Conservation (phyloP, 1,284 basidiomycete species). For the Pseudozyma sp. region DNA sequence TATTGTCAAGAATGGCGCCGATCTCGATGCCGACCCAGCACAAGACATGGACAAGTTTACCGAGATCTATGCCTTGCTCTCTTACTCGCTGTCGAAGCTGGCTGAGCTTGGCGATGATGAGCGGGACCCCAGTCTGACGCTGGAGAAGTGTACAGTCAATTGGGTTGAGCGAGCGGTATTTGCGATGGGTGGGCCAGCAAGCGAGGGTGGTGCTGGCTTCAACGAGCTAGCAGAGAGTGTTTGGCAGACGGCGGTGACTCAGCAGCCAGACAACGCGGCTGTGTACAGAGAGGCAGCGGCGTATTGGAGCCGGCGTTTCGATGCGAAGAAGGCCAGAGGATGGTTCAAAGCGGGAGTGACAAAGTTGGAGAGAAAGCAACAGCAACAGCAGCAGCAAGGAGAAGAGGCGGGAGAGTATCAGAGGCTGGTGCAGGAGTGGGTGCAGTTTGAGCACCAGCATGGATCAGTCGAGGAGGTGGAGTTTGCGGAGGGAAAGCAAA, state of each 20-base stretch:
- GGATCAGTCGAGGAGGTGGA: slow-evolving; percentile 80
- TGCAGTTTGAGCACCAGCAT: slow-evolving; percentile 84
- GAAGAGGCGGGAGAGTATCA: slow-evolving; percentile 67
- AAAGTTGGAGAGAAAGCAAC: slow-evolving; percentile 27
- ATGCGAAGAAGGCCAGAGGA: slow-evolving; percentile 52
- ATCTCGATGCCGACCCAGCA: slow-evolving; percentile 39
- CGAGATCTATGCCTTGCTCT: slow-evolving; percentile 58
- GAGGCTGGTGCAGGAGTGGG: slow-evolving; percentile 87
- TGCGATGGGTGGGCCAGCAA: slow-evolving; percentile 39
- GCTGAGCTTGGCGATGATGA: slow-evolving; percentile 22
- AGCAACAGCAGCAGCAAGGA: neutral
- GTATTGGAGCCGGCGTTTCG: slow-evolving; percentile 51
- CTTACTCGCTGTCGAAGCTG: slow-evolving; percentile 40
- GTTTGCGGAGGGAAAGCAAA: slow-evolving; percentile 71
- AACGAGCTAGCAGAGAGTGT: slow-evolving; percentile 57
- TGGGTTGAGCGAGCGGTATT: slow-evolving; percentile 58
- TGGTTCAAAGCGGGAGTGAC: slow-evolving; percentile 50
- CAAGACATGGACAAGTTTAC: slow-evolving; percentile 59
- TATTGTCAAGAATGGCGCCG: slow-evolving; percentile 21
- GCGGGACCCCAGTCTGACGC: slow-evolving; percentile 31
- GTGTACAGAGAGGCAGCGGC: slow-evolving; percentile 53
- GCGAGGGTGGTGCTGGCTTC: slow-evolving; percentile 49
- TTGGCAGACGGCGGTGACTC: slow-evolving; percentile 53
- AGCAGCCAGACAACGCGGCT: slow-evolving; percentile 47
- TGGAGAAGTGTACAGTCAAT: slow-evolving; percentile 51